A percentile compares a stretch with the other conserved stretches of the same genome.
Conservation (phyloP, 2,329 filamentous ascomycete species). For the Fusarium sp. region DNA sequence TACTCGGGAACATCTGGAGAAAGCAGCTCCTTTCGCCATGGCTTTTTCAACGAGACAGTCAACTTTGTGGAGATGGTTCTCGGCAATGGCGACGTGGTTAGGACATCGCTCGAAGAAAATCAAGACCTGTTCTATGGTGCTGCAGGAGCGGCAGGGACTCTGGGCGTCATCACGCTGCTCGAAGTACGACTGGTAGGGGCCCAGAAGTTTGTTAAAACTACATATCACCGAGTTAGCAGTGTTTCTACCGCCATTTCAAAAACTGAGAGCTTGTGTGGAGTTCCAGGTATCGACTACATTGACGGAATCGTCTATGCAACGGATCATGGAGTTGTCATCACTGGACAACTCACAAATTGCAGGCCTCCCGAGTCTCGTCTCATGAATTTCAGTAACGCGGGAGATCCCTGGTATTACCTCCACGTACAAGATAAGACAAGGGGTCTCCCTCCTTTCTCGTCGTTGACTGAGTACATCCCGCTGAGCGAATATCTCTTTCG, state of each 20-base stretch:
- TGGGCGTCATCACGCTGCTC: slow-evolving; percentile 71
- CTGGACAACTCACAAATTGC: slow-evolving; percentile 58
- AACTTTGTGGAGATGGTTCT: slow-evolving; percentile 73
- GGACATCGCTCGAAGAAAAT: slow-evolving; percentile 59
- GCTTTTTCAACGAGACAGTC: slow-evolving; percentile 74
- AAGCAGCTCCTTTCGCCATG: slow-evolving; percentile 74
- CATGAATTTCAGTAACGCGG: slow-evolving; percentile 62
- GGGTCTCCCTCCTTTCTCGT: not conserved
- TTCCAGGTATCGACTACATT: slow-evolving; percentile 63
- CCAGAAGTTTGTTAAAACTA: slow-evolving; percentile 66
- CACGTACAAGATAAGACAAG: slow-evolving; percentile 61
- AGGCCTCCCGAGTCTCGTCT: not conserved
- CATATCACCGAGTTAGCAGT: slow-evolving; percentile 61
- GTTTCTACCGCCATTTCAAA: slow-evolving; percentile 58
- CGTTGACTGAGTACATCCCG: slow-evolving; percentile 41
- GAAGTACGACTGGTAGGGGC: slow-evolving; percentile 68
- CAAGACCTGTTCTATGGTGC: slow-evolving; percentile 70
- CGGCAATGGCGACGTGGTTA: slow-evolving; percentile 66
- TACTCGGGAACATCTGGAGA: slow-evolving; percentile 76
- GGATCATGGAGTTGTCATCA: slow-evolving; percentile 64
- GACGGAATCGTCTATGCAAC: slow-evolving; percentile 69
- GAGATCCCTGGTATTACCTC: slow-evolving; percentile 75
- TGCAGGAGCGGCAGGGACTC: slow-evolving; percentile 69
- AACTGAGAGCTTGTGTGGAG: slow-evolving; percentile 47
- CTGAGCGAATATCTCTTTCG: slow-evolving; percentile 67